A percentile compares a stretch with the other conserved stretches of the same genome.
Conservation (phyloP, 345 rosid genomes). For the Isatis tinctoria region DNA sequence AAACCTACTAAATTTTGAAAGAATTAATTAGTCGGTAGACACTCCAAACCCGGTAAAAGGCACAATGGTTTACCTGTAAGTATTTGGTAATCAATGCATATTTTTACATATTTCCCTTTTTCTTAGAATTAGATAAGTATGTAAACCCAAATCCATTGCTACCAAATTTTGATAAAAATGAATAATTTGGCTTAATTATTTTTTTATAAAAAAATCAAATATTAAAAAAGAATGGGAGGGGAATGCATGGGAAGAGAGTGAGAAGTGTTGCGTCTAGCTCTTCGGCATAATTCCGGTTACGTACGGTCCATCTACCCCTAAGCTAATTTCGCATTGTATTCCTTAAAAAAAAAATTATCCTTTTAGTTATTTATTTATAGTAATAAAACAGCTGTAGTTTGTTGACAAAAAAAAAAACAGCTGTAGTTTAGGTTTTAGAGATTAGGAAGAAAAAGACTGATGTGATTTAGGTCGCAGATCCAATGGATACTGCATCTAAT, state of each 20-base stretch:
- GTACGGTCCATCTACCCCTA: constrained; percentile 1
- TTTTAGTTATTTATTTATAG: not conserved
- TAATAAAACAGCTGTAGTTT: constrained; percentile 5
- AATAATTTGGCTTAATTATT: not conserved
- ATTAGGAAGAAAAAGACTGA: not conserved
- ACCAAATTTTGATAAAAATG: not conserved
- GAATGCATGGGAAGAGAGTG: constrained; percentile 34
- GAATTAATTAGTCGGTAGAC: no score
- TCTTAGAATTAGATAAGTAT: not conserved
- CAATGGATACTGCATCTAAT: not conserved
- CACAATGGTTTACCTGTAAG: constrained; percentile 7
- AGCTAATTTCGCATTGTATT: constrained; percentile 22
- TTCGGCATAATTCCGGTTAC: constrained; percentile 15
- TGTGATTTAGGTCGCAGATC: constrained; percentile 22
- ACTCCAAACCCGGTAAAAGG: no score
- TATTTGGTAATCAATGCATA: not conserved
- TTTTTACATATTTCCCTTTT: not conserved
- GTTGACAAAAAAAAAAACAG: no score
- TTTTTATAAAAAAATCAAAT: not conserved
- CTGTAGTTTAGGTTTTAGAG: constrained; percentile 23
- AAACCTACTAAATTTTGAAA: not conserved
- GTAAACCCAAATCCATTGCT: not conserved
- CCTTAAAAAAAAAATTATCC: not conserved
- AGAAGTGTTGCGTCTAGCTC: constrained; percentile 23
- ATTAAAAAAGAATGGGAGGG: not conserved